Evolutionary conservation across 2,329 filamentous ascomycete species (phyloP), one percentile per base, ranked within the genome.

Genomic region (Gnomoniopsis sp.): DNA sequence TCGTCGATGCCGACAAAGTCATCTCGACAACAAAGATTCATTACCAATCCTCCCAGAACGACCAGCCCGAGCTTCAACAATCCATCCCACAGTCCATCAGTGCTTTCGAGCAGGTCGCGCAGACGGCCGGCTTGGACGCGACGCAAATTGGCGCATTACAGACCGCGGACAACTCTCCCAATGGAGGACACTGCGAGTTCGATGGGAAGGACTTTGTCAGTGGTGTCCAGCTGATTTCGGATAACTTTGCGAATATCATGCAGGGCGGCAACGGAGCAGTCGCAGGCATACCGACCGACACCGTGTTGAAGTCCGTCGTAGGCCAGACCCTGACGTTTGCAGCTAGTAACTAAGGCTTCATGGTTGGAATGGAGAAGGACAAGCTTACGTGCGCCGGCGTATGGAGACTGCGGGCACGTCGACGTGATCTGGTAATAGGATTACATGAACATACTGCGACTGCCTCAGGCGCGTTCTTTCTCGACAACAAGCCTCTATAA

Each of bases 181-280:
- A 74, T 22, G 82, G 81, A 41, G 82, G 82, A 0, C 83, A 86
- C 68, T 86, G 83, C 71, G 81, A 75, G 54, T 86, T 86, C 59
- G 83, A 86, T 66, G 79, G 72, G 14, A 62, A 78, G 64, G 78
- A 70, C 11, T 86, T 85, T 62, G 77, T 78, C 11, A 76, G 73
- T n/a, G 82, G 83, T 12, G 78, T 85, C 34, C 82, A 85, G 71
- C 72, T 82, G n/a, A 78, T 85, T 72, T 71, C 79, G 10, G 72
- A 79, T 33, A 81, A 76, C 62, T 86, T 78, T 67, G 74, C 75
- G 3, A 77, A 76, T 55, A 74, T 85, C 17, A 77, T 85, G 70
- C 79, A 79, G 63, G 79, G 79, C 36, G 80, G 79, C 0, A 72
- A 77, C 55, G 82, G 82, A 2, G 63, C 72, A 47, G 77, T 85